phyloP scores from a whole-genome alignment of 192 early-diverging fungal genomes.

The Geosiphon pyriformis region DNA sequence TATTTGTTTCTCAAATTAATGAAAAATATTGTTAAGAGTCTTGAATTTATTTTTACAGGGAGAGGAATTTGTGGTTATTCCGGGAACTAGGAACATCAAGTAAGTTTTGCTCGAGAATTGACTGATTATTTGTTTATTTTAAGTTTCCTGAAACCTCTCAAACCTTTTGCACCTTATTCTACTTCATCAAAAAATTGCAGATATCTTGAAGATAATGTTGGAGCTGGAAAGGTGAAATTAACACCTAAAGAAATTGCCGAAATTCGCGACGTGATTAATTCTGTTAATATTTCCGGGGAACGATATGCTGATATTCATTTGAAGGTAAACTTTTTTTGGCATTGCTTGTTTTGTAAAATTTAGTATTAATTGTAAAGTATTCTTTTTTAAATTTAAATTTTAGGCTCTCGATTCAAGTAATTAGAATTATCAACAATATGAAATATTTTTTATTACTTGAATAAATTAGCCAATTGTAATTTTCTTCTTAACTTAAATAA shows the following conservation, averaged over 20 bases:
- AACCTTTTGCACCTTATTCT: too few species aligned
- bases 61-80: slow-evolving; percentile 45
- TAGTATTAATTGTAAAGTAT: too few species aligned
- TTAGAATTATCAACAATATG: too few species aligned
- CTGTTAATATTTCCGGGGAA: slow-evolving; percentile 27
- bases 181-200: background rate
- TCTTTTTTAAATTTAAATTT: too few species aligned
- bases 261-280: slow-evolving; percentile 26
- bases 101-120: background rate
- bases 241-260: slow-evolving; percentile 28
- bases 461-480: too few species aligned
- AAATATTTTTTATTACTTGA: too few species aligned
- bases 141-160: too few species aligned
- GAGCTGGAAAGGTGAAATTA: slow-evolving; percentile 31
- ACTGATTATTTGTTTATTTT: background rate
- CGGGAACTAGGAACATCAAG: slow-evolving; percentile 49
- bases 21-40: background rate
- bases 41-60: slow-evolving; percentile 6
- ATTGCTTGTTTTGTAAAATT: too few species aligned
- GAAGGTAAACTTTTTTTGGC: background rate
- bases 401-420: too few species aligned
- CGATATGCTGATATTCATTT: slow-evolving; percentile 24
- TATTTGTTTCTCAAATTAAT: slow-evolving; percentile 26
- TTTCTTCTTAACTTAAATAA: too few species aligned
- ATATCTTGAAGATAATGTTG: slow-evolving; percentile 37